Conservation (phyloP, 768 basidiomycete species). For the Trametes sanguinea region DNA sequence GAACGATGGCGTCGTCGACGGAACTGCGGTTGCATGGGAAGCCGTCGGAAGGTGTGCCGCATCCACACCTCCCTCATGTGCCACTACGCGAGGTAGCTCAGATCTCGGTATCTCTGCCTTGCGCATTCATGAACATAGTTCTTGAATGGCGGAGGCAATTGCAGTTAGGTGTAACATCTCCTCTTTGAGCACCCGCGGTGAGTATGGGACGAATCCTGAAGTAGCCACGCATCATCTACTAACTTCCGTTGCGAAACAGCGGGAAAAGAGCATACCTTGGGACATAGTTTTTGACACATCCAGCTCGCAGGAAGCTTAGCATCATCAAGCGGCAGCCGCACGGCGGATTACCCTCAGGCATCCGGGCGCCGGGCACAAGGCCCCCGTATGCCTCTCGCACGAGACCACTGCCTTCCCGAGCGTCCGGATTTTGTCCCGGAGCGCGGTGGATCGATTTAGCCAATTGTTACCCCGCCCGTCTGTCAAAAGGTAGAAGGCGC, state of each 20-base stretch:
- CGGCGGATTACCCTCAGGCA: neutral
- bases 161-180: neutral
- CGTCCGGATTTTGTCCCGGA: neutral
- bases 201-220: neutral
- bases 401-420: neutral
- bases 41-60: conserved; percentile 9
- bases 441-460: neutral
- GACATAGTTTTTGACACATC: neutral
- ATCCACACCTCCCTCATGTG: neutral
- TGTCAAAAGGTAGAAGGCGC: neutral
- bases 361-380: neutral
- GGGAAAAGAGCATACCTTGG: too few species aligned
- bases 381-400: neutral
- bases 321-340: neutral
- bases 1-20: neutral
- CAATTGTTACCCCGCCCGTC: neutral
- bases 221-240: too few species aligned
- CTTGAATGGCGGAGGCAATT: neutral
- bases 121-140: neutral
- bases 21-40: conserved; percentile 15
- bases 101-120: neutral
- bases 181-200: neutral
- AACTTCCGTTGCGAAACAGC: too few species aligned
- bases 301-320: neutral
- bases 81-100: neutral